A percentile compares a stretch with the other conserved stretches of the same genome.
These are phyloP conservation scores for Aspergillus haitiensis DNA, from an alignment of 495 filamentous ascomycete genomes.

Conservation along the genomic window DNA sequence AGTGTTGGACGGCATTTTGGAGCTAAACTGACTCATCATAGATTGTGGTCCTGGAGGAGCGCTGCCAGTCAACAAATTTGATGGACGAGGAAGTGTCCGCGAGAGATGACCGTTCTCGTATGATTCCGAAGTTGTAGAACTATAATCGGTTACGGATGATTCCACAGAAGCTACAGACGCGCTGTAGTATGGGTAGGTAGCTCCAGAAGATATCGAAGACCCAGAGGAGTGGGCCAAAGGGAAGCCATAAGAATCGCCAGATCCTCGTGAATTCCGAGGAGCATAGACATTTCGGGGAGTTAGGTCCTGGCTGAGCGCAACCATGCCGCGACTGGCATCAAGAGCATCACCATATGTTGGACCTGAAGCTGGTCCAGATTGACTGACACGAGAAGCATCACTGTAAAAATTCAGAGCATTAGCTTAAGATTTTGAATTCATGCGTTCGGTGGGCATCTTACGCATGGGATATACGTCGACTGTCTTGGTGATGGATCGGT, in stretches of 20 bases:
- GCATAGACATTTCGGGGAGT: conserved; percentile 88
- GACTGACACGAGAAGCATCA: conserved; percentile 59
- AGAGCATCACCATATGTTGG: conserved; percentile 66
- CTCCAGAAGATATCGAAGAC: conserved; percentile 88
- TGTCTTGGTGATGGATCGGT: conserved; percentile 58
- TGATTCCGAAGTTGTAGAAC: conserved; percentile 80
- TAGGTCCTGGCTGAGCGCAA: conserved; percentile 84
- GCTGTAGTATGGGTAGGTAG: conserved; percentile 73
- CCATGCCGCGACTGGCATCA: conserved; percentile 86
- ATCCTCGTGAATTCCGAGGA: conserved; percentile 62
- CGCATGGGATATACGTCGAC: conserved; percentile 84
- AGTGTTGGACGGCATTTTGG: conserved; percentile 90
- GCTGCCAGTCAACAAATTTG: conserved; percentile 62
- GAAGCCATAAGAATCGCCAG: conserved; percentile 91
- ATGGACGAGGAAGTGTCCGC: conserved; percentile 79
- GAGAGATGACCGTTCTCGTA: conserved; percentile 72
- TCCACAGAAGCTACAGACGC: conserved; percentile 77
- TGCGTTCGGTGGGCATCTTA: conserved; percentile 53
- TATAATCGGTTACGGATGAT: conserved; percentile 92
- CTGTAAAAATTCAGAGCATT: conserved; percentile 23
- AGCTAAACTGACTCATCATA: conserved; percentile 99
- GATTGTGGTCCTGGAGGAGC: conserved; percentile 84
- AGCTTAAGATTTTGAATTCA: conserved; percentile 8
- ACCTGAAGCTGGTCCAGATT: conserved; percentile 35
- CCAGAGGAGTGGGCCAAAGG: conserved; percentile 87